Evolutionary conservation across 2,329 filamentous ascomycete genomes (phyloP), one percentile per base, ranked within the genome.

Genomic region (Cadophora gregata): DNA sequence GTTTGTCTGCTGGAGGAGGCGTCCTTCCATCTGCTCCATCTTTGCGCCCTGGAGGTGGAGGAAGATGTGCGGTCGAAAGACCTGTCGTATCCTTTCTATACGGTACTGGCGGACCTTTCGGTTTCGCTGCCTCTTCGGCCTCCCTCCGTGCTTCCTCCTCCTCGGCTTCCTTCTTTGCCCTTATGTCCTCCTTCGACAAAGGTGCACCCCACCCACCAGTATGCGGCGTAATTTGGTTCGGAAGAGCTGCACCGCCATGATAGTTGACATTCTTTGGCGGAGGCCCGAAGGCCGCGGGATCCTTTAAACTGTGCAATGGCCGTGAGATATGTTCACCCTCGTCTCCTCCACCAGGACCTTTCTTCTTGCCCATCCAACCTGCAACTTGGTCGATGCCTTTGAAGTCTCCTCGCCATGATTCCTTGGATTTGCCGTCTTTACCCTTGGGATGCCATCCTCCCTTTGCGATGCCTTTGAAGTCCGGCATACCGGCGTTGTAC

Each of bases 201-300:
- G 81, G 80, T 55, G 82, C 75, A 61, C 82, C 81, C 33, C 80
- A 77, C 16, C 82, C 79, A 70, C 85, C 58, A 31, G 61, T 71
- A 67, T 77, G 72, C 2, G 75, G 74, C 9, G 74, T 74, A n/a
- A 68, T 72, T 66, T 72, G 67, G 61, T 73, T 73, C 55, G 75
- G 73, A 27, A 73, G 56, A 59, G 72, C 72, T 36, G 72, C 71
- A 53, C 67, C 71, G 21, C 76, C 76, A 67, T 77, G 71, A 62
- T 74, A 75, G 45, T 74, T 73, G 38, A 75, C 65, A 64, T 77
- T 85, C 75, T 87, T 91, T 1, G 90, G 90, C 48, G 90, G 90
- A 42, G 89, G 88, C 0, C 84, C 89, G 76, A 92, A 92, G 1
- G 84, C 81, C 0, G 83, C 74, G 1, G 88, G 90, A 73, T 92